Evolutionary conservation across 768 basidiomycete genomes (phyloP).

Genomic region (Suillus luteus): DNA sequence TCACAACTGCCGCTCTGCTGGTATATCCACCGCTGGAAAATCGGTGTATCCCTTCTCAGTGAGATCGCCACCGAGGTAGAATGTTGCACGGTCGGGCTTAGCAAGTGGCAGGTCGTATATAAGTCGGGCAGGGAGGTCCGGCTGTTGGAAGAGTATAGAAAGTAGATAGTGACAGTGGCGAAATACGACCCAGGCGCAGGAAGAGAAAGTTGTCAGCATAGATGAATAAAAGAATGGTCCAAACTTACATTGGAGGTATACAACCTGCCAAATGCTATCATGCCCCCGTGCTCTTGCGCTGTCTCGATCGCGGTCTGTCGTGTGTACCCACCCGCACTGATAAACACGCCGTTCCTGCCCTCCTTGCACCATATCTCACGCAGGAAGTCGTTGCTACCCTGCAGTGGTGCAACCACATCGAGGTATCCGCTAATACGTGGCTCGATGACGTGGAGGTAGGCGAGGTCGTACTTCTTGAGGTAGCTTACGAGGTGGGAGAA

Average conservation of each 20-base stretch:
- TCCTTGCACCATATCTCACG: constrained; percentile 26
- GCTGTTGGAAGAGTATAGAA: constrained; percentile 21
- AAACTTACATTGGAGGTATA: neutral
- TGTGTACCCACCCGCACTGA: constrained; percentile 12
- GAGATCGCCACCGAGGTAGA: constrained; percentile 26
- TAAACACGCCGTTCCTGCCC: constrained; percentile 8
- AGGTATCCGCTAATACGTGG: constrained; percentile 25
- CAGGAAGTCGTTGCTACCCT: constrained; percentile 29
- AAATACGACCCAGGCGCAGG: too few species aligned
- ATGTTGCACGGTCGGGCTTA: constrained; percentile 28
- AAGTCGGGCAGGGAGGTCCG: constrained; percentile 37
- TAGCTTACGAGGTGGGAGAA: constrained; percentile 35
- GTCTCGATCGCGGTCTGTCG: constrained; percentile 6
- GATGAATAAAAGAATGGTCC: neutral
- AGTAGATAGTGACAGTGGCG: neutral
- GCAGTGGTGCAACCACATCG: constrained; percentile 8
- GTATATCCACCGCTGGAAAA: neutral
- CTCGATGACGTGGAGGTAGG: constrained; percentile 45
- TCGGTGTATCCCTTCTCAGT: constrained; percentile 34
- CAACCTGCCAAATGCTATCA: constrained; percentile 7
- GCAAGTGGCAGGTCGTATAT: constrained; percentile 29
- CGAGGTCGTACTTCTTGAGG: constrained; percentile 32
- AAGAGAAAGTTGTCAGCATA: neutral
- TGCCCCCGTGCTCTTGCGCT: neutral
- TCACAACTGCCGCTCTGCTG: neutral